phyloP scores from a whole-genome alignment of 1,139 yeast genomes.

The Yamadazyma spencermartinsiae region DNA sequence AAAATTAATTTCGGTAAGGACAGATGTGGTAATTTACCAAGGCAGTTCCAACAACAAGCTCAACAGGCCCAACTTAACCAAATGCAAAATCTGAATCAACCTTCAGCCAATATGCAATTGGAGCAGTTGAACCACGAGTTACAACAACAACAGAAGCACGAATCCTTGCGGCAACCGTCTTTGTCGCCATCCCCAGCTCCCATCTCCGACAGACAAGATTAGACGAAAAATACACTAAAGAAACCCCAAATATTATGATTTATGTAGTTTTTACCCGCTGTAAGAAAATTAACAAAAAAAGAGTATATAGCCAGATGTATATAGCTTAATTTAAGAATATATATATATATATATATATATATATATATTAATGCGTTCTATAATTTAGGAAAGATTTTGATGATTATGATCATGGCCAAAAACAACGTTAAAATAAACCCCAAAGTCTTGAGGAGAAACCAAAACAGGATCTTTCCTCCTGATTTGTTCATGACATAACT shows the following conservation, averaged over 20 bases:
- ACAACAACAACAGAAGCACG: constrained; percentile 12
- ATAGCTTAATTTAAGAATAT: background rate
- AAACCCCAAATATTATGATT: background rate
- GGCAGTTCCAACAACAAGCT: constrained; percentile 42
- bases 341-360: background rate
- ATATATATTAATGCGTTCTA: constrained; percentile 8
- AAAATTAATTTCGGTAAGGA: constrained; percentile 87
- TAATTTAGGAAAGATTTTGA: constrained; percentile 29
- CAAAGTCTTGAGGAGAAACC: constrained; percentile 34
- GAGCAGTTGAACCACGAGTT: constrained; percentile 13
- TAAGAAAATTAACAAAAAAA: background rate
- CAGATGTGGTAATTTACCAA: constrained; percentile 85
- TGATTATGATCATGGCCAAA: constrained; percentile 28
- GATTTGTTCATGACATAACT: constrained; percentile 36
- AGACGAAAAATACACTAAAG: background rate
- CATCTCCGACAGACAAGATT: background rate
- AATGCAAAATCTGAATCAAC: constrained; percentile 11
- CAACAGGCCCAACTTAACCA: constrained; percentile 13
- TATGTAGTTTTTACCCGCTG: constrained; percentile 1
- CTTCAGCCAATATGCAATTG: constrained; percentile 18
- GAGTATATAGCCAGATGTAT: constrained; percentile 1
- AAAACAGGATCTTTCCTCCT: constrained; percentile 38
- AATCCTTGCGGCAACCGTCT: background rate
- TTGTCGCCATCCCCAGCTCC: constrained; percentile 1
- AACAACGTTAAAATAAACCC: constrained; percentile 26